Percentiles rank a stretch among this genome's conserved stretches.
These are phyloP conservation scores for Malus sylvestris DNA, from an alignment of 306 rosid species.

Conservation along the genomic window DNA sequence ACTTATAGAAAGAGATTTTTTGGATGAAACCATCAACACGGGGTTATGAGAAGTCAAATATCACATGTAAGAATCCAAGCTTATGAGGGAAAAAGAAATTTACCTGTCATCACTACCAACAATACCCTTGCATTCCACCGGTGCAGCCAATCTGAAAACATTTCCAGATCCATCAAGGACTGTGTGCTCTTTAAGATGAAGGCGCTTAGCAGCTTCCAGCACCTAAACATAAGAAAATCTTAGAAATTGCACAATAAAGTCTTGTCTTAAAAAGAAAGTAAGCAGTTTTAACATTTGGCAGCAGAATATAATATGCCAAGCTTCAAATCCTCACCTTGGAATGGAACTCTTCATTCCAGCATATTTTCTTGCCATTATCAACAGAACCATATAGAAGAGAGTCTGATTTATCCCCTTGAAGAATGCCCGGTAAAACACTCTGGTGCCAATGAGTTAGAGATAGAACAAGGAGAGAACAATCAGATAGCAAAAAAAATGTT, in stretches of 20 bases:
- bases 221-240: conserved; percentile 45
- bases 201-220: conserved; percentile 83
- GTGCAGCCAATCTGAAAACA: conserved; percentile 88
- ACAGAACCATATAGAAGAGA: conserved; percentile 97
- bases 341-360: conserved; percentile 97
- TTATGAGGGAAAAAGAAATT: background rate
- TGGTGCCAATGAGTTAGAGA: conserved; percentile 28
- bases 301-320: conserved; percentile 6
- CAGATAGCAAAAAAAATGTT: background rate
- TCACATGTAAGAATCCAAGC: background rate
- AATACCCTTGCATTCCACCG: conserved; percentile 98
- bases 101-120: conserved; percentile 99
- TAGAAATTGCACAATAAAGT: conserved; percentile 8
- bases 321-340: conserved; percentile 54
- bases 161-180: conserved; percentile 91
- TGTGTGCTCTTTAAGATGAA: conserved; percentile 85
- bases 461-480: background rate
- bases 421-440: conserved; percentile 99
- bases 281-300: conserved; percentile 8
- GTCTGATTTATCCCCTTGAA: conserved; percentile 97
- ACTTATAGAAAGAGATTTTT: background rate
- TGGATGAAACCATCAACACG: background rate
- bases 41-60: background rate
- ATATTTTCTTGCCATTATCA: conserved; percentile 94
- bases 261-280: background rate